Evolutionary conservation across 2,329 filamentous ascomycete genomes (phyloP), one percentile per base, ranked within the genome.

Genomic region (Sclerotinia sclerotiorum): DNA sequence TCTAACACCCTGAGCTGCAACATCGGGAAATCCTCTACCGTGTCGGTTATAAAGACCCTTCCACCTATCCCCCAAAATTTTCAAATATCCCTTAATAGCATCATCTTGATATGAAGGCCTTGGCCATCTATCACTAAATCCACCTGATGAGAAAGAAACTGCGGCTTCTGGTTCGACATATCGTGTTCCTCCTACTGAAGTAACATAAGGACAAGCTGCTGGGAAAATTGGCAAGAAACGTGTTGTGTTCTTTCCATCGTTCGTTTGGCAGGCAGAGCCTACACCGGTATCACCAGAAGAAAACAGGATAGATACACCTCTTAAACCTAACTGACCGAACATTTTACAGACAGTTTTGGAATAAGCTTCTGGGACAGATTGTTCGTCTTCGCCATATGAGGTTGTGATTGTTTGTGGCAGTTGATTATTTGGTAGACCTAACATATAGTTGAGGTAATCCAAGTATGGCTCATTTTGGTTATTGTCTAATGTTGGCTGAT

Each of bases 391-490:
- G 54, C 86, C 88, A 75, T 91, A 91, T 0, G 87, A 89, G 17
- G 85, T 88, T 63, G 83, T 85, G 75, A 91, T 83, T 13, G 88
- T 84, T 58, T 87, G 83, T 0, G 89, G 88, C 0, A 91, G 79
- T 70, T 77, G 70, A 13, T 79, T 69, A 70, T 84, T 78, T 29
- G 77, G 74, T 68, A 85, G 83, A 1, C 79, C 76, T 0, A 88
- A 81, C 2, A 90, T 76, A 76, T 86, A 85, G 62, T 84, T 81
- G 5, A 90, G 79, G 80, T 85, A 90, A 17, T 81, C 81, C 2
- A 90, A 79, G 76, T 90, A 91, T 0, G 88, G 88, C 79, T 92
- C 89, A 77, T 91, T 91, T 71, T 81, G 82, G 76, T 88, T 83
- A 57, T 85, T 81, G 0, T 83, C 80, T 35, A 79, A 76, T 78